Evolutionary conservation across 75 land plant species (phyloP), one percentile per base, ranked within the genome.

Genomic region (Picea glauca): DNA sequence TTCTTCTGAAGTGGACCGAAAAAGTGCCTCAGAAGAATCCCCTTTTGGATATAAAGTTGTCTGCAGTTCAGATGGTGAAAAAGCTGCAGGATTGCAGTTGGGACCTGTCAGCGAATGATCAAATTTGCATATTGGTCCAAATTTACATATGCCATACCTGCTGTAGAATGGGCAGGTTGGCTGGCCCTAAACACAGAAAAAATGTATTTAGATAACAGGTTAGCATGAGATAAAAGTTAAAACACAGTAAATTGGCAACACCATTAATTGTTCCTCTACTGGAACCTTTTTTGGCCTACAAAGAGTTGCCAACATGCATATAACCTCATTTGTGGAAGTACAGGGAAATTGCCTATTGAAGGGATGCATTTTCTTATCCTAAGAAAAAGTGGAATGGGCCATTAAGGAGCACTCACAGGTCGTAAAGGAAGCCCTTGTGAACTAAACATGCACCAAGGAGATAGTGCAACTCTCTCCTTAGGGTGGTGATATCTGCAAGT

Each of bases 41-140:
- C 50, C 54, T 70, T 70, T 9, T 7, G 54, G n/a, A 70, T 20
- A 20, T 43, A 20, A 46, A 70, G 20, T 21, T 23, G 13, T 84
- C 3, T 83, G 83, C 74, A 81, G 73, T 40, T 86, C 81, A 33
- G 82, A 74, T 6, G 81, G 82, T 3, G 85, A 79, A 31, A 79
- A 78, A 56, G 88, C 80, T 54, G 84, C 77, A 43, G 83, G 80
- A 79, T 58, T 85, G 75, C 80, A 77, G 6, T 70, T 56, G 59
- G 77, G 62, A 13, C 70, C 56, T 76, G 80, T 78, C 85, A 89
- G 78, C 46, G 94, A 82, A 78, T 96, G 99, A 82, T 96, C 95
- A 78, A 92, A 96, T 83, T 94, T 96, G 92, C 99, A 96, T 7
- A 90, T 84, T n/a, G 88, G 87, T 43, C 98, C 98, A 80, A 96